Evolutionary conservation across 2,329 filamentous ascomycete genomes (phyloP).

Genomic region (Ciborinia camelliae): DNA sequence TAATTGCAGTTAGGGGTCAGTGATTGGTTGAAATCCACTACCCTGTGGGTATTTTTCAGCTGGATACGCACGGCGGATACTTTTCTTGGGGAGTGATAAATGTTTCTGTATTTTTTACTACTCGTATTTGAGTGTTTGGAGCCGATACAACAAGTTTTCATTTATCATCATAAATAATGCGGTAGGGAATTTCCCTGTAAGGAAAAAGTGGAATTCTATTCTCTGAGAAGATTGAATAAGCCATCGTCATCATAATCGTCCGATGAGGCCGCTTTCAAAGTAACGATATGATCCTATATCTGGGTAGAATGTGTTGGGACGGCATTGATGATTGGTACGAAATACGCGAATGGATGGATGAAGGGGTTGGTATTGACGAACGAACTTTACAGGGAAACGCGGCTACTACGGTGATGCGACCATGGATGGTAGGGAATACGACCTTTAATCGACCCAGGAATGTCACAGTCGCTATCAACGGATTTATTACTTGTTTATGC

Average conservation of each 20-base stretch:
- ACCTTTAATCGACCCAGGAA: neutral
- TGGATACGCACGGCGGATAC: constrained; percentile 14
- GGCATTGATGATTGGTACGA: neutral
- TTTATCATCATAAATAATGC: neutral
- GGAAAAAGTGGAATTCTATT: constrained; percentile 3
- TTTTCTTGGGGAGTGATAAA: constrained; percentile 12
- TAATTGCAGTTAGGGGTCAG: constrained; percentile 4
- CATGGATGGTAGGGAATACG: neutral
- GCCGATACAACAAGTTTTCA: neutral
- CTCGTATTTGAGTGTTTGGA: neutral
- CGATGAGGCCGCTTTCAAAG: constrained; percentile 6
- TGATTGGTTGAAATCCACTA: constrained; percentile 9
- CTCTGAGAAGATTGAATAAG: neutral
- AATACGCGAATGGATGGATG: constrained; percentile 13
- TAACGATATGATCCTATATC: neutral
- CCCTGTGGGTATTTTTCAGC: constrained; percentile 19
- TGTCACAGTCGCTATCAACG: neutral
- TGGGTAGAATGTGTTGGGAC: neutral
- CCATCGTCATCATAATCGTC: constrained; percentile 10
- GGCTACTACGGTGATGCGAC: constrained; percentile 5
- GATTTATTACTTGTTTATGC: neutral
- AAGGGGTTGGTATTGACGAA: constrained; percentile 10
- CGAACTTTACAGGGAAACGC: constrained; percentile 1
- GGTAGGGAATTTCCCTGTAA: constrained; percentile 15
- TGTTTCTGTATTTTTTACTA: neutral